Evolutionary conservation across 169 alveolate species (phyloP).

Genomic region (Besnoitia besnoiti): DNA sequence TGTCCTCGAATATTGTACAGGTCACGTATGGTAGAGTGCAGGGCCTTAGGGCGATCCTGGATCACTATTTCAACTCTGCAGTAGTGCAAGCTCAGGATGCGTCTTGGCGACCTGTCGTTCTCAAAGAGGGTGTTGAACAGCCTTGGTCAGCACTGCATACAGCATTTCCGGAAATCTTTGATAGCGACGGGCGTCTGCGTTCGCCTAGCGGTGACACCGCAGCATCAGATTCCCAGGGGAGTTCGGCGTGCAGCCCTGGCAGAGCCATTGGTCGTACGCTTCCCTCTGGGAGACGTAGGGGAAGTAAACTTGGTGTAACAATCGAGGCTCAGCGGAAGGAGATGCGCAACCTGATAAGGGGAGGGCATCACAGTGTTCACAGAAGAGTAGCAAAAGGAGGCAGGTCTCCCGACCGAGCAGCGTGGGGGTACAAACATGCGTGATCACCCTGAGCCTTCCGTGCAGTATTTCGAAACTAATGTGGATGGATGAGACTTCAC

Average conservation of each 20-base stretch:
- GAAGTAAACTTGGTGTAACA: constrained; percentile 14
- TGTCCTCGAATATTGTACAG: not conserved
- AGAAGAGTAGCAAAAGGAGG: not conserved
- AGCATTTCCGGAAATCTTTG: not conserved
- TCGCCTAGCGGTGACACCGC: not conserved
- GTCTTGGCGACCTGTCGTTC: constrained; percentile 1
- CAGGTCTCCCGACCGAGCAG: not conserved
- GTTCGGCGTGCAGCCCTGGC: not conserved
- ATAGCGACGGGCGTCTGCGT: not conserved
- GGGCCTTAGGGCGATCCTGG: constrained; percentile 72
- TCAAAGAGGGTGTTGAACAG: not conserved
- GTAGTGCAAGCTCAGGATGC: constrained; percentile 62
- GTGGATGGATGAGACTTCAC: too few species aligned
- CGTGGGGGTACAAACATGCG: not conserved
- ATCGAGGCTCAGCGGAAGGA: constrained; percentile 5
- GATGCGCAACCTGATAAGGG: constrained; percentile 2
- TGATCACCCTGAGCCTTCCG: not conserved
- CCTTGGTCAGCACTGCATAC: not conserved
- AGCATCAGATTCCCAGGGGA: not conserved
- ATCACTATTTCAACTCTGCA: constrained; percentile 75
- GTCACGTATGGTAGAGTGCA: constrained; percentile 77
- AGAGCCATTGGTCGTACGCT: not conserved
- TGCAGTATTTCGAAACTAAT: too few species aligned
- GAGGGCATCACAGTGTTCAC: not conserved
- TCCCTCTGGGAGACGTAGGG: not conserved